Percentiles rank a stretch among this genome's conserved stretches.
Conservation (phyloP, 768 basidiomycete species). For the Leccinum olivaceopallidum region DNA sequence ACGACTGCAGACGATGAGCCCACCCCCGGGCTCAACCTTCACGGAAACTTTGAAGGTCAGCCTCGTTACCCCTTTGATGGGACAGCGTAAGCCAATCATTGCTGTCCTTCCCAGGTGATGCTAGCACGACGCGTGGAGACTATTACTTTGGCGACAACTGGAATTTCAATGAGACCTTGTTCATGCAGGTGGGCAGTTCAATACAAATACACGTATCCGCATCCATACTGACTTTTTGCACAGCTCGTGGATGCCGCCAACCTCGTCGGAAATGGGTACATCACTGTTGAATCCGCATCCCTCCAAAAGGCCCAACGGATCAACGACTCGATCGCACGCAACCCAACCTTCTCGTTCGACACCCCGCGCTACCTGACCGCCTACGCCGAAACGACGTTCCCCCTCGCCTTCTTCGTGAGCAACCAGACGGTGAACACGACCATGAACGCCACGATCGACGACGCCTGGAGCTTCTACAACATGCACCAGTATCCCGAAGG, state of each 20-base stretch:
- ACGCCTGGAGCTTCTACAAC: conserved; percentile 24
- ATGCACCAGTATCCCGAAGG: conserved; percentile 18
- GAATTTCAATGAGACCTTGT: conserved; percentile 29
- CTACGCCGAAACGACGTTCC: conserved; percentile 26
- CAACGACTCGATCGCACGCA: conserved; percentile 28
- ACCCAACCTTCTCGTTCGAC: conserved; percentile 25
- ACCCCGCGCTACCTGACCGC: conserved; percentile 22
- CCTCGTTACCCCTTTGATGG: not conserved
- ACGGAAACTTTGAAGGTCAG: conserved; percentile 28
- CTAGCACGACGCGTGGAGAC: conserved; percentile 27
- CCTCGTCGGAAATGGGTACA: conserved; percentile 16
- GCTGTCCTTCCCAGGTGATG: conserved; percentile 18
- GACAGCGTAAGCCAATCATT: not conserved
- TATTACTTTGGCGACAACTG: conserved; percentile 29
- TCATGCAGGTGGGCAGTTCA: conserved; percentile 13
- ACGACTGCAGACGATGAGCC: conserved; percentile 12
- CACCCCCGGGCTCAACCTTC: conserved; percentile 24
- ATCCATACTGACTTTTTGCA: not conserved
- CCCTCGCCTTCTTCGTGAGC: conserved; percentile 27
- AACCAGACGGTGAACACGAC: conserved; percentile 24
- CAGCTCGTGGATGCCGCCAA: conserved; percentile 22
- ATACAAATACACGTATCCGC: no score
- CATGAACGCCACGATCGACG: conserved; percentile 11
- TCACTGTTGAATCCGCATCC: conserved; percentile 25
- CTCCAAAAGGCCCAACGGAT: conserved; percentile 24